A percentile compares a stretch with the other conserved stretches of the same genome.
These are phyloP conservation scores for Chalciporus pseudorubinellus DNA, from an alignment of 768 basidiomycete species.

Conservation along the genomic window DNA sequence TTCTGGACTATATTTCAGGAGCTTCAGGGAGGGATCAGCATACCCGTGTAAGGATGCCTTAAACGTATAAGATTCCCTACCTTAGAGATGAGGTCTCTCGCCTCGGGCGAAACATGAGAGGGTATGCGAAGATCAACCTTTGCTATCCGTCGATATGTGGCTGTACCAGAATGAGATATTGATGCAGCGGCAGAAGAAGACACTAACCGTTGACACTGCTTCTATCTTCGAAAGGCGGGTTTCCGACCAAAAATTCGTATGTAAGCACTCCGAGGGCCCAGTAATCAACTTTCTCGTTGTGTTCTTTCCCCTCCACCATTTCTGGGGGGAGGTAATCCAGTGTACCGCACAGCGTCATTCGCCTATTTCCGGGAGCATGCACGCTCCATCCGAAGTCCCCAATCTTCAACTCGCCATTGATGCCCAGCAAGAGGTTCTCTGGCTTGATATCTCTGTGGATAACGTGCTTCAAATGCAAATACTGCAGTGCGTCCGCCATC, in stretches of 20 bases:
- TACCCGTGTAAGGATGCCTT: conserved; percentile 5
- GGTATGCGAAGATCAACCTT: conserved; percentile 72
- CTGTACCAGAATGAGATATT: conserved; percentile 36
- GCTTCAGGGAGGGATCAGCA: conserved; percentile 42
- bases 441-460: conserved; percentile 99
- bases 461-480: conserved; percentile 93
- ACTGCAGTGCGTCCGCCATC: conserved; percentile 94
- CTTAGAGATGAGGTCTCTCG: conserved; percentile 45
- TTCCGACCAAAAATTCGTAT: conserved; percentile 90
- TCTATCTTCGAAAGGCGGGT: conserved; percentile 84
- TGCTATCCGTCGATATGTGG: conserved; percentile 88
- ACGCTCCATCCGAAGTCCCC: conserved; percentile 99
- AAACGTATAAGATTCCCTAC: conserved; percentile 19
- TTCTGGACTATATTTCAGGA: conserved; percentile 79
- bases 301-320: conserved; percentile 93
- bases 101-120: conserved; percentile 40
- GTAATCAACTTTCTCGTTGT: conserved; percentile 87
- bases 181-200: not conserved
- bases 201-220: conserved; percentile 68
- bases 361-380: conserved; percentile 87
- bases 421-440: conserved; percentile 90
- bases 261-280: conserved; percentile 98
- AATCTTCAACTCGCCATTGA: conserved; percentile 97
- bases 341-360: conserved; percentile 92
- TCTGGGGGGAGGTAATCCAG: conserved; percentile 97